phyloP scores from a whole-genome alignment of 2,329 filamentous ascomycete genomes.

The Allantophomopsis lycopodina region DNA sequence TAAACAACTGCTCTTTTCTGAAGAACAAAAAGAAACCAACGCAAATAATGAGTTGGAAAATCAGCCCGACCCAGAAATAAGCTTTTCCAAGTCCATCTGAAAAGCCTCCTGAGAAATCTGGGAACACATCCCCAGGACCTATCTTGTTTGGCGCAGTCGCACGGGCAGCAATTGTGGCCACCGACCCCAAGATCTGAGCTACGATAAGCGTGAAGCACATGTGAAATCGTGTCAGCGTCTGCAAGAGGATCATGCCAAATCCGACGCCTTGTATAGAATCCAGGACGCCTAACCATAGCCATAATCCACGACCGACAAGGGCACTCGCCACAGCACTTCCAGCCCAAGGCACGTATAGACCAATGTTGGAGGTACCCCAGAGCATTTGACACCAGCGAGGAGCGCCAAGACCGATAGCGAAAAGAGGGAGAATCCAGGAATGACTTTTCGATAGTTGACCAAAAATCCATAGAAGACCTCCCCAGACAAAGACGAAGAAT shows the following conservation, averaged over 20 bases:
- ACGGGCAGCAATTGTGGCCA: conserved; percentile 45
- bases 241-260: conserved; percentile 51
- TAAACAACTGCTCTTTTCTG: conserved; percentile 38
- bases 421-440: conserved; percentile 51
- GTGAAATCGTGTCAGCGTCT: conserved; percentile 49
- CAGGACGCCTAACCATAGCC: conserved; percentile 52
- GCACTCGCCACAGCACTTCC: conserved; percentile 37
- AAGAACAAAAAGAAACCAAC: conserved; percentile 41
- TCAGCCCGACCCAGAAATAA: conserved; percentile 46
- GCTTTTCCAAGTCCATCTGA: conserved; percentile 28
- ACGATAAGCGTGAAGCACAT: conserved; percentile 44
- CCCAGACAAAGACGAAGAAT: conserved; percentile 41
- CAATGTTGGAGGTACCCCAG: conserved; percentile 46
- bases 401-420: conserved; percentile 50
- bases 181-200: conserved; percentile 47
- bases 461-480: conserved; percentile 32
- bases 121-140: conserved; percentile 46
- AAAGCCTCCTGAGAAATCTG: conserved; percentile 37
- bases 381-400: conserved; percentile 54
- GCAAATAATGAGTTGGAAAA: conserved; percentile 41
- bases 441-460: conserved; percentile 40
- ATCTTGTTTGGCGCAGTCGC: conserved; percentile 44
- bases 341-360: conserved; percentile 46
- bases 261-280: conserved; percentile 50
- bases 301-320: conserved; percentile 39